Evolutionary conservation across 2,329 filamentous ascomycete species (phyloP).

Genomic region (Leptographium flavum): DNA sequence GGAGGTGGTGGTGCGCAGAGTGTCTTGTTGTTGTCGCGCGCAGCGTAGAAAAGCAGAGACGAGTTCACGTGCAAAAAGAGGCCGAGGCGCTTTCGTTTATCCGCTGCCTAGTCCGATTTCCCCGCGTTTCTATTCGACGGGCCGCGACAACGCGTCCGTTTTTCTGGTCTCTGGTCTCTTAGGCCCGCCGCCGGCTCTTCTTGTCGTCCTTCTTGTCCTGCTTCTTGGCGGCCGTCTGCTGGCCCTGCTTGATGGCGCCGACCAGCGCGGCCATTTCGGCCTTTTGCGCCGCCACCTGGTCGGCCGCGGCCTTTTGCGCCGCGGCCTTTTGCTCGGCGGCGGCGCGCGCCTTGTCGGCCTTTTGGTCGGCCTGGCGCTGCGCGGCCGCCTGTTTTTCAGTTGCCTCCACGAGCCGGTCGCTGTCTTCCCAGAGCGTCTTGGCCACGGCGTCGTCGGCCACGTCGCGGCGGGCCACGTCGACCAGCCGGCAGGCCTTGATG

Average conservation of each 20-base stretch:
- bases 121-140: neutral
- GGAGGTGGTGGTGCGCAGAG: neutral
- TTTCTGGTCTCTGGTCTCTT: neutral
- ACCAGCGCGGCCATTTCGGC: slow-evolving; percentile 2
- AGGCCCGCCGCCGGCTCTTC: neutral
- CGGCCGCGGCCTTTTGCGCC: slow-evolving; percentile 17
- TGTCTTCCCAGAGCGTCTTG: slow-evolving; percentile 81
- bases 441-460: slow-evolving; percentile 65
- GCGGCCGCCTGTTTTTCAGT: slow-evolving; percentile 67
- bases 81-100: too few relatives aligned
- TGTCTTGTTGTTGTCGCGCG: neutral
- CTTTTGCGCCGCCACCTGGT: slow-evolving; percentile 16
- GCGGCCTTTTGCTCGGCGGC: slow-evolving; percentile 16
- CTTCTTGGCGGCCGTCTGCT: neutral
- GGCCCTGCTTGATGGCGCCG: neutral
- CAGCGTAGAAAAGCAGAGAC: neutral
- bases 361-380: slow-evolving; percentile 18
- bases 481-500: slow-evolving; percentile 77
- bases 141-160: too few relatives aligned
- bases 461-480: slow-evolving; percentile 58
- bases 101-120: neutral
- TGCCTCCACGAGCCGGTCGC: slow-evolving; percentile 68
- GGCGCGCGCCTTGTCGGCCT: slow-evolving; percentile 8
- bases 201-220: too few relatives aligned
- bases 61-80: neutral